These are phyloP conservation scores for Furculomyces boomerangus DNA, from an alignment of 371 early-diverging fungal species.

Conservation along the genomic window DNA sequence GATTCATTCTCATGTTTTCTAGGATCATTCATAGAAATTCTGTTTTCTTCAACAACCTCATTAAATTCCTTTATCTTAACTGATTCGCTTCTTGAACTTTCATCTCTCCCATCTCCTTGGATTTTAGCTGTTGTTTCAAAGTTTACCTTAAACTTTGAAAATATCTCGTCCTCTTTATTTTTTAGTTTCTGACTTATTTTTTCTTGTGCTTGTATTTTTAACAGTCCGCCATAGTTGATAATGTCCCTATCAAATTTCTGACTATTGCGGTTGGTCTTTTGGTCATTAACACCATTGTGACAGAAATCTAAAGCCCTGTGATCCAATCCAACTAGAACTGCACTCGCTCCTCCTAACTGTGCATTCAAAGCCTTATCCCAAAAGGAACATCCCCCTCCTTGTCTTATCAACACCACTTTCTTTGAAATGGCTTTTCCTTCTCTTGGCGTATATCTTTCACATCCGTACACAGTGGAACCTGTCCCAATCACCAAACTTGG, in stretches of 20 bases:
- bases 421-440: constrained; percentile 7
- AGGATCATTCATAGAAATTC: background rate
- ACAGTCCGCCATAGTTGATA: background rate
- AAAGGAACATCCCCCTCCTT: constrained; percentile 18
- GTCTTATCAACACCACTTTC: constrained; percentile 12
- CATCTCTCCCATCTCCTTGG: background rate
- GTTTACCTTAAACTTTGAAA: too few species aligned
- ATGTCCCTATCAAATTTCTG: background rate
- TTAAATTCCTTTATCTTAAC: background rate
- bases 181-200: background rate
- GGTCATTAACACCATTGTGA: background rate
- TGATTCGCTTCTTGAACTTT: background rate
- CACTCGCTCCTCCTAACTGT: constrained; percentile 15
- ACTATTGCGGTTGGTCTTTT: background rate
- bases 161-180: background rate
- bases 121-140: background rate
- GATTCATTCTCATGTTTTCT: too few species aligned
- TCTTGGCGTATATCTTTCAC: constrained; percentile 17
- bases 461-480: constrained; percentile 13
- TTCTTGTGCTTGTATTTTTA: background rate
- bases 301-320: background rate
- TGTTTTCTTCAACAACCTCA: background rate
- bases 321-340: constrained; percentile 7
- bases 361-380: constrained; percentile 19
- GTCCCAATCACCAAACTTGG: constrained; percentile 9